Evolutionary conservation across 768 basidiomycete species (phyloP), one percentile per base, ranked within the genome.

Genomic region (Tubosaeta brunneosetosa): DNA sequence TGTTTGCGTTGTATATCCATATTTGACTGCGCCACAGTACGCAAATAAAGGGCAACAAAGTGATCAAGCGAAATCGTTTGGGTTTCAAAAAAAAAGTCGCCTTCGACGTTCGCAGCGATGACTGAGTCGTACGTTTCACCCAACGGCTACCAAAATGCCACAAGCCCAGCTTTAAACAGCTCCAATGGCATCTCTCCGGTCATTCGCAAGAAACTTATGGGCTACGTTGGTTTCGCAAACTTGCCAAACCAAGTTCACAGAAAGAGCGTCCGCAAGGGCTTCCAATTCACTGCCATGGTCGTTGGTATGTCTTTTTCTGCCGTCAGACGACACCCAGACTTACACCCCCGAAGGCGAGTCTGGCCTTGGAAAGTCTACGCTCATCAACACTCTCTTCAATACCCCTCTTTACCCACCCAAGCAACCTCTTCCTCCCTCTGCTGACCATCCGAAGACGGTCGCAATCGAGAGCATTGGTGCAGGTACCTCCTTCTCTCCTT

Each of bases 221-320:
- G 92, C 64, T 94, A 92, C 69, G 92, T 95, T 55, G 92, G 92
- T 47, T 95, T 99, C 68, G 92, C 94, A 68, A 98, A 97, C 72
- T 81, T 99, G 47, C 97, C 97, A 46, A 98, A 99, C 81, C 97
- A 99, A 73, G 95, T 98, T 42, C 97, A 99, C 75, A 87, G 97
- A 73, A 92, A 97, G 77, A 95, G 93, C 64, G 89, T 97, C 44
- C 82, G 93, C 77, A 97, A 94, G 74, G 95, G 97, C 42, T 99
- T 98, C 80, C 92, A 98, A 72, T 99, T 99, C 77, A 95, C 94
- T 50, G 80, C 85, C 60, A 98, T 99, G 97, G 95, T 99, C 57
- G 95, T 99, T 68, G 95, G 95, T 95, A 61, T 65, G 93, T 86
- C 44, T 50, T 59, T 57, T 55, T 53, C 38, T 42, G 56, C 59